Conservation (phyloP, 371 early-diverging fungal species). For the Zychaea mexicana region DNA sequence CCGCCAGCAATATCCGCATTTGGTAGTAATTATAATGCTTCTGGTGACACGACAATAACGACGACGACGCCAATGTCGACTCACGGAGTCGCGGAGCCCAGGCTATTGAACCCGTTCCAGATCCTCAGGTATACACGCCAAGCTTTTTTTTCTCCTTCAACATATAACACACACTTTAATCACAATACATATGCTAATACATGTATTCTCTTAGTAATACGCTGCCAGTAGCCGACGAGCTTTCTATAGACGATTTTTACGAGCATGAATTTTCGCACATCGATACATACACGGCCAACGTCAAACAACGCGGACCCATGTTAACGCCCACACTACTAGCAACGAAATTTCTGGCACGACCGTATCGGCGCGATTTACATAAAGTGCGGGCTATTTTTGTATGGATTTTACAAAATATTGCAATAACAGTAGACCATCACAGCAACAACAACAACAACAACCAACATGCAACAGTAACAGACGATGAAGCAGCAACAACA, state of each 20-base stretch:
- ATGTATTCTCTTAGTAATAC: no score
- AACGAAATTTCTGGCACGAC: constrained; percentile 56
- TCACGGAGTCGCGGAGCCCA: not conserved
- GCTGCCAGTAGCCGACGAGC: constrained; percentile 17
- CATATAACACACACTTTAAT: not conserved
- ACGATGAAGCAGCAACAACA: constrained; percentile 11
- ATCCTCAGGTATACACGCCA: constrained; percentile 24
- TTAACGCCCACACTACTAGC: constrained; percentile 55
- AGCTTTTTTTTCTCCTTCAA: not conserved
- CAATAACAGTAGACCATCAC: constrained; percentile 14
- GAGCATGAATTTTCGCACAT: constrained; percentile 48
- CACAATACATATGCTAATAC: no score
- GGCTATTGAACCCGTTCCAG: constrained; percentile 28
- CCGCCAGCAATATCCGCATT: no score
- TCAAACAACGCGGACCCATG: constrained; percentile 54
- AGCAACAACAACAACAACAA: not conserved
- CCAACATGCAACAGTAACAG: not conserved
- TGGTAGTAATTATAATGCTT: not conserved
- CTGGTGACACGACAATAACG: no score
- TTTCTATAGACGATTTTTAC: constrained; percentile 16
- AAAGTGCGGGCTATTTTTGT: constrained; percentile 53
- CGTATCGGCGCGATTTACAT: constrained; percentile 49
- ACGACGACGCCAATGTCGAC: no score
- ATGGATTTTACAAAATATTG: constrained; percentile 61
- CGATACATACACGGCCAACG: constrained; percentile 57